Conservation (phyloP, 169 alveolate species). For the Sarcocystis neurona region DNA sequence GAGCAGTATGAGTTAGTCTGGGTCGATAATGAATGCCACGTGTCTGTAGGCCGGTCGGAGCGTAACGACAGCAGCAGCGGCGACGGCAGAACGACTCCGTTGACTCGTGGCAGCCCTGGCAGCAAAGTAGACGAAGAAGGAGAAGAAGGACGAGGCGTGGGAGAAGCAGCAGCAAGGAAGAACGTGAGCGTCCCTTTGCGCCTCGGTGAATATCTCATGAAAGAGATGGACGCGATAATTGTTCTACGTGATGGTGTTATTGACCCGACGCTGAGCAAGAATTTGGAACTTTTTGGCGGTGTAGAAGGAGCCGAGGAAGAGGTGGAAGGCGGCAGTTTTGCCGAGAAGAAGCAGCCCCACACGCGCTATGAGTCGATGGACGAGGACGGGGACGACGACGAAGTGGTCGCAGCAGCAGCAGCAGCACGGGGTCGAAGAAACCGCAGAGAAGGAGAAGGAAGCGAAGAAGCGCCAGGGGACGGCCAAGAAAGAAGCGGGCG, state of each 20-base stretch:
- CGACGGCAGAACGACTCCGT: no score
- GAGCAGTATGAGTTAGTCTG: no score
- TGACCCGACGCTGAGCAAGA: conserved; percentile 37
- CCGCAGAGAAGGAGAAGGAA: no score
- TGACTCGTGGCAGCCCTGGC: no score
- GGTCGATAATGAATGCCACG: no score
- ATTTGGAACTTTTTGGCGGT: not conserved
- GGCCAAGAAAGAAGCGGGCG: no score
- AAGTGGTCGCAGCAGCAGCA: not conserved
- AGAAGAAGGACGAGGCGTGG: not conserved
- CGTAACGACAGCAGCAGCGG: no score
- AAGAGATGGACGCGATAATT: conserved; percentile 36
- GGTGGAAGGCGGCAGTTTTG: conserved; percentile 44
- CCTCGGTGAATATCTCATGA: conserved; percentile 40
- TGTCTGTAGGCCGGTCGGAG: no score
- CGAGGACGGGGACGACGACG: not conserved
- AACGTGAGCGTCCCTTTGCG: not conserved
- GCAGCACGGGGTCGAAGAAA: no score
- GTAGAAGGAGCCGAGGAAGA: conserved; percentile 36
- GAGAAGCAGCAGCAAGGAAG: not conserved
- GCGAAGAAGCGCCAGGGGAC: no score
- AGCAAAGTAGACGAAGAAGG: not conserved
- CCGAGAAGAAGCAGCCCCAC: conserved; percentile 10
- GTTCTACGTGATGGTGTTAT: conserved; percentile 63
- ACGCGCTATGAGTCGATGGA: not conserved